Evolutionary conservation across 441 rosid species (phyloP).

Genomic region (Populus hybrid): DNA sequence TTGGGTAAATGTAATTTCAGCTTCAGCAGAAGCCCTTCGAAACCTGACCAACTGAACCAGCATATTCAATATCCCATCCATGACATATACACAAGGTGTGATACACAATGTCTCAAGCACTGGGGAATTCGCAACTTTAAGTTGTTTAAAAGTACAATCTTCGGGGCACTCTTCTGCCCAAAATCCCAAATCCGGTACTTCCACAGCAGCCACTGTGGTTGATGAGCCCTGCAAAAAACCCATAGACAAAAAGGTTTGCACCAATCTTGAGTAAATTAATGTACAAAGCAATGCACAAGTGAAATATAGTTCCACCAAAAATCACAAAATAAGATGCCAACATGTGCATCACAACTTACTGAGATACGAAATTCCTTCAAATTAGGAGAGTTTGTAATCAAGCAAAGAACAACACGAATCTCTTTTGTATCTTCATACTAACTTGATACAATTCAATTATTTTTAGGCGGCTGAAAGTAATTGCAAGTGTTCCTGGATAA

Average conservation of each 20-base stretch:
- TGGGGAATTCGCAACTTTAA: conserved; percentile 54
- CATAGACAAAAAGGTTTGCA: background rate
- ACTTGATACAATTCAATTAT: conserved; percentile 76
- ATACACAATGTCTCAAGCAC: conserved; percentile 58
- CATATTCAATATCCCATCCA: conserved; percentile 55
- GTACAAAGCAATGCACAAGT: background rate
- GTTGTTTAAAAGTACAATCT: conserved; percentile 51
- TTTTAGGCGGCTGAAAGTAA: conserved; percentile 54
- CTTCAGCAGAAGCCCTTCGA: conserved; percentile 67
- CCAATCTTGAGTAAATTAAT: background rate
- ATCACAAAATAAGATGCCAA: conserved; percentile 6
- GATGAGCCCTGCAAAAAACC: conserved; percentile 53
- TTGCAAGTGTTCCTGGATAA: conserved; percentile 53
- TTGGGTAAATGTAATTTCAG: conserved; percentile 60
- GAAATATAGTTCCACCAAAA: background rate
- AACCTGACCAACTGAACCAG: conserved; percentile 62
- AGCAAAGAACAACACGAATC: conserved; percentile 71
- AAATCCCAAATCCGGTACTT: conserved; percentile 53
- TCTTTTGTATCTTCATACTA: conserved; percentile 83
- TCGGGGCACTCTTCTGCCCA: conserved; percentile 49
- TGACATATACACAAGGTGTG: conserved; percentile 45
- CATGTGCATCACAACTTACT: conserved; percentile 36
- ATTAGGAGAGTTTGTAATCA: conserved; percentile 80
- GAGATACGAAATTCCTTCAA: conserved; percentile 72
- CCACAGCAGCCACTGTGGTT: conserved; percentile 43